Conservation (phyloP, 345 rosid genomes). For the Eucalyptus coolabah region DNA sequence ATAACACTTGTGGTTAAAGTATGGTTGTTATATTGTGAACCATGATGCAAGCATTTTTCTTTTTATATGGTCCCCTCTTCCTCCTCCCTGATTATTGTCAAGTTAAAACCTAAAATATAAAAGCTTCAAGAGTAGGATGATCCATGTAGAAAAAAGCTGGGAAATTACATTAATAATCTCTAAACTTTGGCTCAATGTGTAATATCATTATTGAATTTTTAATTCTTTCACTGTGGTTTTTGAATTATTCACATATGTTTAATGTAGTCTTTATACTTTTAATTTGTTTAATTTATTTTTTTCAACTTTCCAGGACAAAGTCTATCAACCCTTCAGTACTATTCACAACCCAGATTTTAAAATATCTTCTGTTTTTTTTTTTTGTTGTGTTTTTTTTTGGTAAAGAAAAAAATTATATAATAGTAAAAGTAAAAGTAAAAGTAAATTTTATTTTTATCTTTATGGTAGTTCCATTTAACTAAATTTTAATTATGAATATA, state of each 20-base stretch:
- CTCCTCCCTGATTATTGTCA: too few relatives aligned
- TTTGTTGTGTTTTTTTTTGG: neutral
- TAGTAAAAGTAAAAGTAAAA: too few relatives aligned
- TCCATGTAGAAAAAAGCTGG: too few relatives aligned
- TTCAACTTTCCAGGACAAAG: neutral
- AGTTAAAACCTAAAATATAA: too few relatives aligned
- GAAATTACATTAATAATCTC: neutral
- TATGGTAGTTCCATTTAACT: neutral
- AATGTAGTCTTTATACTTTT: neutral
- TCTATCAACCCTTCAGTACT: neutral
- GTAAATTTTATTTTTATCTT: neutral
- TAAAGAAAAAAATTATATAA: too few relatives aligned
- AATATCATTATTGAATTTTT: neutral
- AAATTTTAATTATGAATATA: neutral
- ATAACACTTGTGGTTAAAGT: too few relatives aligned
- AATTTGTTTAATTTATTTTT: neutral
- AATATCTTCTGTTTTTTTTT: neutral
- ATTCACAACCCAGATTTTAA: neutral
- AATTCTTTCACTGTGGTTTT: neutral
- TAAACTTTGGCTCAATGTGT: neutral
- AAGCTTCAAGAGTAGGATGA: too few relatives aligned
- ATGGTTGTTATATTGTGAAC: too few relatives aligned
- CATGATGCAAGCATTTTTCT: too few relatives aligned
- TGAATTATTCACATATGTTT: neutral
- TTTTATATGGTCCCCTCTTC: too few relatives aligned